A percentile compares a stretch with the other conserved stretches of the same genome.
Conservation (phyloP, 176 grass and related monocot species). For the Aechmea fasciata region DNA sequence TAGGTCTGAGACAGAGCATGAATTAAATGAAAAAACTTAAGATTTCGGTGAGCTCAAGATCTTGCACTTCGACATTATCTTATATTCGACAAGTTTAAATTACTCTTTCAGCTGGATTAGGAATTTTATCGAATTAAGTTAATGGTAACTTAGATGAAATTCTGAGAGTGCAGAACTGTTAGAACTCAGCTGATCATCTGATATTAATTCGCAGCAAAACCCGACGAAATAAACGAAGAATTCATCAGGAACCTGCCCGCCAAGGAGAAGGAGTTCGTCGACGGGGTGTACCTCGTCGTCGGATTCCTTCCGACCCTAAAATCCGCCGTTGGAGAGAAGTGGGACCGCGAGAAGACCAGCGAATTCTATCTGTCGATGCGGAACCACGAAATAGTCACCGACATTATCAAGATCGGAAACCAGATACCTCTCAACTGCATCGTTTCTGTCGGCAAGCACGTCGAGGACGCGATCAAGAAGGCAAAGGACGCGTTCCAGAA, state of each 20-base stretch:
- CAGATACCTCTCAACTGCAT: slow-evolving; percentile 21
- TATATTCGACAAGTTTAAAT: too few species aligned
- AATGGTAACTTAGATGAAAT: not conserved
- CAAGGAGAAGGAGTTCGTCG: not conserved
- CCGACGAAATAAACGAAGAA: not conserved
- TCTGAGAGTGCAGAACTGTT: not conserved
- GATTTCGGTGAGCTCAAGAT: too few species aligned
- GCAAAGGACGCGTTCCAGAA: fast-evolving
- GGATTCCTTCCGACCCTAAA: slow-evolving; percentile 30
- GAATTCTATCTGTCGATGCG: slow-evolving; percentile 21
- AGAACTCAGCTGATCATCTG: not conserved
- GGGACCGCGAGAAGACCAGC: slow-evolving; percentile 21
- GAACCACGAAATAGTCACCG: slow-evolving; percentile 36
- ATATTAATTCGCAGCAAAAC: not conserved
- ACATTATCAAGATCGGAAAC: slow-evolving; percentile 50
- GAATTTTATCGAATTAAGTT: too few species aligned
- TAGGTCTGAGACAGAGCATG: too few species aligned
- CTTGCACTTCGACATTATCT: too few species aligned
- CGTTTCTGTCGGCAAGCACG: not conserved
- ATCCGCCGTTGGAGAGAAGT: not conserved
- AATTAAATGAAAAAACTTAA: too few species aligned
- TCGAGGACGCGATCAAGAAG: not conserved
- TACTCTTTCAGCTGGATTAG: too few species aligned
- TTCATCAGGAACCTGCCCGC: not conserved
- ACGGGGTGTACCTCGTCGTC: slow-evolving; percentile 44